phyloP scores from a whole-genome alignment of 2,329 filamentous ascomycete genomes.

The Ceratocystis destructans region DNA sequence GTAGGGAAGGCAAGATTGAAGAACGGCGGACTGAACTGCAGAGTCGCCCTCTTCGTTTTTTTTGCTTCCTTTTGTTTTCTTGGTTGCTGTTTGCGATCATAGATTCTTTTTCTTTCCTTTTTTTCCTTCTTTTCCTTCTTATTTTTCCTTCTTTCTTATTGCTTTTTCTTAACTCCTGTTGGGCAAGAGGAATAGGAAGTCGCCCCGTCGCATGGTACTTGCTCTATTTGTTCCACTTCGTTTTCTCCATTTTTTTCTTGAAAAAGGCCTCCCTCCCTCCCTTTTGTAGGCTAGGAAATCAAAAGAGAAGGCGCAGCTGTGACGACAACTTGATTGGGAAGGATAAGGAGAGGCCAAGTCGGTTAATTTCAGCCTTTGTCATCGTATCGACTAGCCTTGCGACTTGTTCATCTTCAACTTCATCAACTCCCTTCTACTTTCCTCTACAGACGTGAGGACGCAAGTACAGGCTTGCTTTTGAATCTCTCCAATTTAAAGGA shows the following conservation, averaged over 20 bases:
- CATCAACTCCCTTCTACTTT: not conserved
- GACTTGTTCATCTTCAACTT: not conserved
- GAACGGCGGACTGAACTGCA: not conserved
- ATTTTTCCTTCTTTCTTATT: not conserved
- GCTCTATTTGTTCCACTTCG: not conserved
- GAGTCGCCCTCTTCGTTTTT: not conserved
- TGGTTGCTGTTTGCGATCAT: not conserved
- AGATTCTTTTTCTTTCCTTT: not conserved
- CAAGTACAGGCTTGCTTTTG: not conserved
- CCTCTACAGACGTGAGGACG: not conserved
- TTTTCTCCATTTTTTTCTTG: slow-evolving; percentile 3
- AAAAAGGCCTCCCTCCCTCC: not conserved
- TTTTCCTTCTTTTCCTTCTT: too few species aligned
- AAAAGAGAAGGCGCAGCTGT: not conserved
- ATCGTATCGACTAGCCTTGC: not conserved
- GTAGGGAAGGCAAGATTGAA: not conserved
- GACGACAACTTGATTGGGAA: not conserved
- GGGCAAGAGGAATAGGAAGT: not conserved
- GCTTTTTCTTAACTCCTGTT: not conserved
- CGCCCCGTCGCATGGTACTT: not conserved
- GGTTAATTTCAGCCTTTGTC: not conserved
- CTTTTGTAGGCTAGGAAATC: not conserved
- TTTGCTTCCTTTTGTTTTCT: not conserved
- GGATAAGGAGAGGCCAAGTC: not conserved
- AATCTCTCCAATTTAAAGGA: not conserved